Percentiles rank a stretch among this genome's conserved stretches.
phyloP scores from a whole-genome alignment of 148 eudicot species.

The Limonium bicolor region DNA sequence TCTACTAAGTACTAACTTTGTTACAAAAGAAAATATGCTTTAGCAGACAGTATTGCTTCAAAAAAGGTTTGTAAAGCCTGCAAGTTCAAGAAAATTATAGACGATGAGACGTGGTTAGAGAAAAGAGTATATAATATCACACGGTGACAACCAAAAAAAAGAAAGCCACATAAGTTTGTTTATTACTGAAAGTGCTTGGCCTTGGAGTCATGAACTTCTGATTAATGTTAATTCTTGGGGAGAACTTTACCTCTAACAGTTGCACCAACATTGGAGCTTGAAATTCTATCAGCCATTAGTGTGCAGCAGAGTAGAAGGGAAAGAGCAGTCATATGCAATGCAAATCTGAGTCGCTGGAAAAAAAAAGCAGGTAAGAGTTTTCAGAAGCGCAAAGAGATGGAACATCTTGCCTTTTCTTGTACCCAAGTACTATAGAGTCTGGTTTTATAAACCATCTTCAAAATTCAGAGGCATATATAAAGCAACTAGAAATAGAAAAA shows the following conservation, averaged over 20 bases:
- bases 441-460: too few species aligned
- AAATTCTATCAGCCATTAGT: slow-evolving; percentile 76
- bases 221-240: slow-evolving; percentile 77
- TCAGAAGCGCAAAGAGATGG: too few species aligned
- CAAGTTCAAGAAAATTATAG: too few species aligned
- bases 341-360: slow-evolving; percentile 91
- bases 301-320: slow-evolving; percentile 93
- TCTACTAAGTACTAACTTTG: too few species aligned
- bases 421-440: too few species aligned
- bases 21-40: too few species aligned
- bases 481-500: not conserved
- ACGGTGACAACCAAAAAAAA: slow-evolving; percentile 4
- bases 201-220: slow-evolving; percentile 89
- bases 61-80: slow-evolving; percentile 89
- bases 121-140: not conserved
- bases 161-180: slow-evolving; percentile 1
- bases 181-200: slow-evolving; percentile 87
- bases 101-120: slow-evolving; percentile 7
- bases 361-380: too few species aligned
- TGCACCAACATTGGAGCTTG: slow-evolving; percentile 55
- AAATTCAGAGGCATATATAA: too few species aligned
- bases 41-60: too few species aligned
- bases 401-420: too few species aligned
- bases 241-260: slow-evolving; percentile 90
- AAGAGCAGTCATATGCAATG: slow-evolving; percentile 97